Conservation (phyloP, 2,329 filamentous ascomycete species). For the Podosphaera fusca region DNA sequence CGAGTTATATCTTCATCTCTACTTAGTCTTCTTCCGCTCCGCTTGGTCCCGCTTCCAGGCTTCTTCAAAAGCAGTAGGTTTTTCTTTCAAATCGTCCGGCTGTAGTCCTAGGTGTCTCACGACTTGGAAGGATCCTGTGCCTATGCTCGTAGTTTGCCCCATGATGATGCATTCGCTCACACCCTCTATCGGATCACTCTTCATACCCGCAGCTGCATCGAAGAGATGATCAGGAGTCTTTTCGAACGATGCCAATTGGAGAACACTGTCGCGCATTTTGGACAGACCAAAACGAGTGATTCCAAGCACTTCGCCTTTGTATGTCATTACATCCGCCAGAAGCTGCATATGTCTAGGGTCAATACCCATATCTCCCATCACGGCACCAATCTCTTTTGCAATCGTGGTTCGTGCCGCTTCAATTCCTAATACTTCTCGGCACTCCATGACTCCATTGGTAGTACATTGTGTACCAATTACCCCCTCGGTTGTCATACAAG, state of each 20-base stretch:
- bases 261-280: slow-evolving; percentile 85
- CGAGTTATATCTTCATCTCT: not conserved
- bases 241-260: slow-evolving; percentile 89
- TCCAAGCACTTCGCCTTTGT: slow-evolving; percentile 87
- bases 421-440: slow-evolving; percentile 68
- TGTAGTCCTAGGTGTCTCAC: slow-evolving; percentile 52
- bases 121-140: slow-evolving; percentile 81
- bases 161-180: slow-evolving; percentile 96
- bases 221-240: slow-evolving; percentile 97
- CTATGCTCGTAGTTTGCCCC: slow-evolving; percentile 80
- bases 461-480: slow-evolving; percentile 54
- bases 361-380: slow-evolving; percentile 89
- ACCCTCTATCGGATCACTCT: slow-evolving; percentile 77
- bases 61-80: slow-evolving; percentile 47
- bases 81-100: slow-evolving; percentile 26
- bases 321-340: slow-evolving; percentile 95
- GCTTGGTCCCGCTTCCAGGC: slow-evolving; percentile 24
- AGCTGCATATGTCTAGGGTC: slow-evolving; percentile 96
- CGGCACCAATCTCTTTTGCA: slow-evolving; percentile 61
- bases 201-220: slow-evolving; percentile 78
- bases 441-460: slow-evolving; percentile 82
- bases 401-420: slow-evolving; percentile 84
- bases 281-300: slow-evolving; percentile 91
- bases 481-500: slow-evolving; percentile 84
- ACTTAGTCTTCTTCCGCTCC: slow-evolving; percentile 10